Conservation (phyloP, 2,329 filamentous ascomycete genomes). For the Venturia oleaginea region DNA sequence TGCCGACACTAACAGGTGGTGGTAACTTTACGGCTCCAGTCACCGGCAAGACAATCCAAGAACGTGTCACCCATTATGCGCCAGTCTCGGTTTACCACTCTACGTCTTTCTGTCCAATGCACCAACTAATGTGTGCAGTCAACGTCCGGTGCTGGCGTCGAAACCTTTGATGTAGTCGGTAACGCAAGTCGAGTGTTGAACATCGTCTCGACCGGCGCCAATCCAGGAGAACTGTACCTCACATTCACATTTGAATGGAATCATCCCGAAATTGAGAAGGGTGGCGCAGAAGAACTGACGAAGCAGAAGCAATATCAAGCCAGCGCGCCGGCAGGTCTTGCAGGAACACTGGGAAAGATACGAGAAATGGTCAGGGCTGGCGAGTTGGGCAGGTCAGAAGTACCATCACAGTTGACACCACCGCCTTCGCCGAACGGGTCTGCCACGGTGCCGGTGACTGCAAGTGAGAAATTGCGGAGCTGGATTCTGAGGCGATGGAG, state of each 20-base stretch:
- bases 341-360: not conserved
- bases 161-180: not conserved
- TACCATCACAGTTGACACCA: not conserved
- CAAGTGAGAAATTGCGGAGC: not conserved
- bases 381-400: not conserved
- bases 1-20: not conserved
- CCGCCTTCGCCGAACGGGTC: not conserved
- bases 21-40: not conserved
- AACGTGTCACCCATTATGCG: not conserved
- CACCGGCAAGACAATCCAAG: not conserved
- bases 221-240: not conserved
- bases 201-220: not conserved
- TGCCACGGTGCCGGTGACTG: not conserved
- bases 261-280: not conserved
- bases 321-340: not conserved
- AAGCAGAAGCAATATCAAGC: conserved; percentile 4
- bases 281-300: not conserved
- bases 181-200: not conserved
- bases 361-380: not conserved
- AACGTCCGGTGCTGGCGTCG: not conserved
- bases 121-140: not conserved
- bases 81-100: not conserved
- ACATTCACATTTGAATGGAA: conserved; percentile 1
- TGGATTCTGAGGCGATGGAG: not conserved
- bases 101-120: not conserved